Evolutionary conservation across 1,284 basidiomycete species (phyloP), one percentile per base, ranked within the genome.

Genomic region (Papiliotrema nemorosa): DNA sequence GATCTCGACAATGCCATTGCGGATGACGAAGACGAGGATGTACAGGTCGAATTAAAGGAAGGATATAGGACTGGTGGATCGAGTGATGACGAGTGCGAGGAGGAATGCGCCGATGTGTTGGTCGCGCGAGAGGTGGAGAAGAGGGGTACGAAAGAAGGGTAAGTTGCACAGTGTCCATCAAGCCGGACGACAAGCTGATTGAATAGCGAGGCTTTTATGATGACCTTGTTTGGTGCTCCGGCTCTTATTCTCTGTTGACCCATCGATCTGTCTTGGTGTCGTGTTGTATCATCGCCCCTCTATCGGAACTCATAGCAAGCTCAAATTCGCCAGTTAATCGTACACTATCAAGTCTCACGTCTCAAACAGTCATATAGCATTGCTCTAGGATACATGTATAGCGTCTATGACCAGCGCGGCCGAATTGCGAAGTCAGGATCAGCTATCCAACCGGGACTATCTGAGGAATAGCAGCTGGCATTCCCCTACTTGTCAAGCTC

Each of bases 161-260:
- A 53, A 66, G 69, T 59, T 21, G 29, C 25, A 18, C 5, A 5
- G n/a, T 48, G 5, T 39, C 25, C 39, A 29, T 45, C 41, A 16
- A 35, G 44, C 13, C 3, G 33, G 20, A 14, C 13, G 14, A 14
- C 9, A 31, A 31, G 46, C 49, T 51, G 47, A 46, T 49, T 35
- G 27, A n/a, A 18, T 45, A 70, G 70, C 22, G 53, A 54, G 25
- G 62, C 58, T 1, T 74, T 72, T 56, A 52, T 72, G 39, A 64
- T 74, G 58, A 67, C 62, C 6, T 42, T 75, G 34, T 63, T 69
- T 44, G 72, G 68, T 25, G 64, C 66, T 52, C 65, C 69, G 3
- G 67, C 65, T 22, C 56, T 75, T 33, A 67, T 75, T 54, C 44
- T 73, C 58, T 61, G 36, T 16, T 46, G 29, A 25, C 9, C 35